These are phyloP conservation scores for Bremia lactucae DNA, from an alignment of 352 stramenopile genomes.

Conservation along the genomic window DNA sequence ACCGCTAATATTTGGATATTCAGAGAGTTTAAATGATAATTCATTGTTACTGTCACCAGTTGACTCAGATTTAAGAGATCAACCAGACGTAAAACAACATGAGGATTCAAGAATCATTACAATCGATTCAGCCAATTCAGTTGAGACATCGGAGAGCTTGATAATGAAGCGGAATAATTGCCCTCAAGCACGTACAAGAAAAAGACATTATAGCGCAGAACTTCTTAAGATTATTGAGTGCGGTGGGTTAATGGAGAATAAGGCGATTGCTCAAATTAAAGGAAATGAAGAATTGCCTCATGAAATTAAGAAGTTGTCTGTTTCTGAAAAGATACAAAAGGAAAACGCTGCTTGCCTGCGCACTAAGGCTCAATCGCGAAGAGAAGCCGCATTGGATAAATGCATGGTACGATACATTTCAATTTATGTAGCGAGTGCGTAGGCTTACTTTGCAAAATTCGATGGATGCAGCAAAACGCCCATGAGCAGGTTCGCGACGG, in stretches of 20 bases:
- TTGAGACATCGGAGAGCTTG: conserved; percentile 18
- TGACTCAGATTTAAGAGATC: conserved; percentile 21
- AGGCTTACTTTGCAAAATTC: too few species aligned
- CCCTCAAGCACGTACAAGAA: conserved; percentile 5
- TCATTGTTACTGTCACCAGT: conserved; percentile 18
- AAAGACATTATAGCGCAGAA: conserved; percentile 51
- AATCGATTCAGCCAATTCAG: conserved; percentile 16
- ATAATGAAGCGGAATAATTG: conserved; percentile 11
- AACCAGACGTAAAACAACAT: conserved; percentile 4
- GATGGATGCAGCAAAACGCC: conserved; percentile 38
- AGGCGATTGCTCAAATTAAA: conserved; percentile 20
- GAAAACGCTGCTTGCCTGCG: conserved; percentile 9
- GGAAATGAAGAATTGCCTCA: conserved; percentile 7
- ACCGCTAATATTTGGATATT: conserved; percentile 27
- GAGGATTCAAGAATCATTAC: conserved; percentile 3
- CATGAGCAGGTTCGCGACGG: conserved; percentile 49
- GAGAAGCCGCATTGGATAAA: conserved; percentile 53
- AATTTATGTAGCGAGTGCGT: too few species aligned
- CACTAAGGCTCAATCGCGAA: conserved; percentile 35
- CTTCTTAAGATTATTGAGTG: conserved; percentile 54
- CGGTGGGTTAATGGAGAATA: conserved; percentile 30
- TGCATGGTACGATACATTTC: conserved; percentile 50
- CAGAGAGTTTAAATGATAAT: conserved; percentile 12
- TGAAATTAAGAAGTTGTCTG: conserved; percentile 11
- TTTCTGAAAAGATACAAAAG: conserved; percentile 17